phyloP scores from a whole-genome alignment of 2,329 filamentous ascomycete species.

The Nigrograna mackinnonii region DNA sequence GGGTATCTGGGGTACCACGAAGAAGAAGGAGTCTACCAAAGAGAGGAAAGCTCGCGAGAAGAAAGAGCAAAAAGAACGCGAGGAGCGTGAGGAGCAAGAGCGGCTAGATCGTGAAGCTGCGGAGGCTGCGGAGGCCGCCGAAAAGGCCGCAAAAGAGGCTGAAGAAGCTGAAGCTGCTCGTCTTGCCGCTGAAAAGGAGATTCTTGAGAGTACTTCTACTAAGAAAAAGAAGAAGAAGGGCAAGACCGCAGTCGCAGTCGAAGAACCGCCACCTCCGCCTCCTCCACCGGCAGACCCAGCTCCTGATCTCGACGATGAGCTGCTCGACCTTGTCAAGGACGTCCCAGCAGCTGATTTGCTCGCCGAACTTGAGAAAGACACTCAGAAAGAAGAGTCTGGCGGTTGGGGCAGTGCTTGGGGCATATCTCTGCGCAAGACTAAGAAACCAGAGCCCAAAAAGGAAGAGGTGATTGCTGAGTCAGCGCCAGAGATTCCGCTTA shows the following conservation, averaged over 20 bases:
- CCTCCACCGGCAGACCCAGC: conserved; percentile 11
- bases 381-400: conserved; percentile 27
- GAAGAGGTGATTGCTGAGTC: conserved; percentile 20
- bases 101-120: conserved; percentile 21
- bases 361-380: conserved; percentile 41
- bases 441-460: conserved; percentile 46
- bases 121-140: conserved; percentile 17
- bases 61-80: conserved; percentile 26
- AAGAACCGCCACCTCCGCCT: conserved; percentile 11
- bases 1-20: conserved; percentile 12
- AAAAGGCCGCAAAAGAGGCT: conserved; percentile 11
- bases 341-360: conserved; percentile 34
- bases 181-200: conserved; percentile 22
- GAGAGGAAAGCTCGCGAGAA: conserved; percentile 27
- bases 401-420: conserved; percentile 50
- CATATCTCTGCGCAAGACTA: conserved; percentile 48
- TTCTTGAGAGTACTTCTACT: conserved; percentile 21
- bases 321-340: conserved; percentile 38
- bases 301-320: conserved; percentile 28
- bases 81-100: conserved; percentile 34
- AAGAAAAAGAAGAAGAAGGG: conserved; percentile 44
- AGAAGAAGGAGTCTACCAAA: conserved; percentile 28
- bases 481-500: conserved; percentile 44
- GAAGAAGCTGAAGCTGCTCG: conserved; percentile 17
- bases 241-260: conserved; percentile 12